Evolutionary conservation across 1,284 basidiomycete species (phyloP), one percentile per base, ranked within the genome.

Genomic region (Ceratobasidium sp.): DNA sequence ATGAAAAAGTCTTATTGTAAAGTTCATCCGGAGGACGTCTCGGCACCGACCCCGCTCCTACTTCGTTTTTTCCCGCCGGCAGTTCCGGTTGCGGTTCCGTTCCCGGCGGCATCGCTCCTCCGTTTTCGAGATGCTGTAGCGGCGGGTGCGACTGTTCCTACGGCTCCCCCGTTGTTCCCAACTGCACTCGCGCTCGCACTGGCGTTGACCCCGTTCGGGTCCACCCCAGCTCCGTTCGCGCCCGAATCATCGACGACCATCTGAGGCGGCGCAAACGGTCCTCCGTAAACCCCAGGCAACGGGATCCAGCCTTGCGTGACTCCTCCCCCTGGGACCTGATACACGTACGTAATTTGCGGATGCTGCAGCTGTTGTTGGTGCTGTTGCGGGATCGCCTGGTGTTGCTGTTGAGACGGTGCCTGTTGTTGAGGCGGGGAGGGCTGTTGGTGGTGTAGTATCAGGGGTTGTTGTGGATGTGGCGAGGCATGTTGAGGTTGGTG

Each of bases 301-400:
- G 45, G 67, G n/a, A 60, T 72, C 67, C 67, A 72, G 15, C 56
- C 67, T 45, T 59, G 56, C 33, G 36, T 41, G 36, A 41, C 11
- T 5, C 36, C 36, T 11, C 54, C 44, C 6, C 44, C 41, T 17
- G 56, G 53, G 9, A 71, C 54, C 24, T 59, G 67, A 27, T 72
- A 60, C 5, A 72, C 56, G 29, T 72, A 72, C 45, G 67, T 45
- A 9, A 72, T 72, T 29, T 59, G 67, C 19, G 67, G 67, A 56
- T 72, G 66, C 29, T 15, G 29, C 33, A 66, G 4, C 19, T 33
- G 57, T 36, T 33, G 57, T 27, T 60, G 57, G 31, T 60, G 57
- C 36, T 41, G 36, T 11, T 41, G 36, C 19, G 57, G 57, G 14
- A 60, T 3, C 9, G 27, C 41, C 31, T 57, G 54, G 41, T 29